Base-by-base conservation (phyloP, 257 asterid genomes). In the Schizonepeta tenuifolia region DNA sequence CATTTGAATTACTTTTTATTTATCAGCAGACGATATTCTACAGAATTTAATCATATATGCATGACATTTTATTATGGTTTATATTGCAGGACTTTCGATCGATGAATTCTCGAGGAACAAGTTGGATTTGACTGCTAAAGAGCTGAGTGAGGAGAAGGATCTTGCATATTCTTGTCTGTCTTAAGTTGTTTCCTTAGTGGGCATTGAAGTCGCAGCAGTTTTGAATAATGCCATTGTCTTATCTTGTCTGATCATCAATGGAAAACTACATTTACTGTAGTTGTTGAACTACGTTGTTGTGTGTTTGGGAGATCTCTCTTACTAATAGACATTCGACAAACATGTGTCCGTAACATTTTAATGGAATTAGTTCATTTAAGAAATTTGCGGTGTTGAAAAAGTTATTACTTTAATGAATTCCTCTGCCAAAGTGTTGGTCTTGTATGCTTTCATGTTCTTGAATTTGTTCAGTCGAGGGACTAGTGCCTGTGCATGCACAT, bases 101-200 rank as follows among this genome's bases (percentile, higher is more conserved):
- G 98, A 93, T 0, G 96, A 90, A 73, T 62, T 86, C 26, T 93
- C 98, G 11, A 81, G 96, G 76, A 88, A 88, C 83, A 90, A 93
- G 80, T 63, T 93, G 88, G 97, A 93, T 80, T 66, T 79, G 68
- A 93, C 97, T 0, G 96, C 96, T 6, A 79, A 75, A 73, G 98
- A 90, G 86, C 95, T 93, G 44, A 80, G 89, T 2, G 98, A 90
- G 91, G 98, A 93, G 84, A 93, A 93, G 57, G 93, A 80, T 26
- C 76, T 93, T 73, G 98, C 98, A 22, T 93, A 93, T 75, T 90
- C 98, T 20, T 93, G 98, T 74, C 88, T 93, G 3, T 61, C 92
- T 28, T 90, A 87, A 35, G 15, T 4, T 6, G 2, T 31, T 54
- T 73, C 40, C 53, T 54, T 40, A 69, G 70, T 68, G 78, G 69